Evolutionary conservation across 2,329 filamentous ascomycete species (phyloP).

Genomic region (Aspergillus thermomutatus): DNA sequence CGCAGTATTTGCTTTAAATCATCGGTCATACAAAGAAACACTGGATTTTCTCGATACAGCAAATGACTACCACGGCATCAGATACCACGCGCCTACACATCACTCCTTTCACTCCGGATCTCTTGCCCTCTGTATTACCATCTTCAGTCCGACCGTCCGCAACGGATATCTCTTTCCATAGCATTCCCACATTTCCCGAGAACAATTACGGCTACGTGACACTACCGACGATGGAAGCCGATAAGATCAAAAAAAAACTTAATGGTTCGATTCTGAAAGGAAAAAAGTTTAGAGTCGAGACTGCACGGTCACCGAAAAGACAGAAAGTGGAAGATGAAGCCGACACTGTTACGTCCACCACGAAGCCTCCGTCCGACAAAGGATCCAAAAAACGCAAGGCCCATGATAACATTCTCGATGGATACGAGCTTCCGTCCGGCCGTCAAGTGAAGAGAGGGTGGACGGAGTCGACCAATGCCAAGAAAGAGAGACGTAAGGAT

Average conservation of each 20-base stretch:
- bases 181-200: conserved; percentile 82
- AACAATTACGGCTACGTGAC: conserved; percentile 87
- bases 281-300: conserved; percentile 77
- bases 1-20: neutral
- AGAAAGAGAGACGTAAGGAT: conserved; percentile 43
- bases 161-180: conserved; percentile 83
- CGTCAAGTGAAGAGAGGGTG: conserved; percentile 86
- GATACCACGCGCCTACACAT: conserved; percentile 69
- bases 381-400: conserved; percentile 50
- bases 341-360: conserved; percentile 25
- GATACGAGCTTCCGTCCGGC: conserved; percentile 67
- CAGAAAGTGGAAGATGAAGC: conserved; percentile 40
- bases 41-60: neutral
- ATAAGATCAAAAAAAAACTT: conserved; percentile 87
- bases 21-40: neutral
- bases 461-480: conserved; percentile 63
- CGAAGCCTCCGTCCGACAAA: conserved; percentile 39
- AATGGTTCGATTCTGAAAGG: conserved; percentile 84
- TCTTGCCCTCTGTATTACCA: conserved; percentile 70
- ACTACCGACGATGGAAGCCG: conserved; percentile 73
- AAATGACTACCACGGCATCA: conserved; percentile 19
- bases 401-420: conserved; percentile 56
- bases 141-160: conserved; percentile 63
- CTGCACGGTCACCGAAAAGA: conserved; percentile 65
- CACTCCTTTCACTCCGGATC: conserved; percentile 72